Percentiles rank a stretch among this genome's conserved stretches.
Conservation (phyloP, 495 filamentous ascomycete genomes). For the Acidomyces sp. region DNA sequence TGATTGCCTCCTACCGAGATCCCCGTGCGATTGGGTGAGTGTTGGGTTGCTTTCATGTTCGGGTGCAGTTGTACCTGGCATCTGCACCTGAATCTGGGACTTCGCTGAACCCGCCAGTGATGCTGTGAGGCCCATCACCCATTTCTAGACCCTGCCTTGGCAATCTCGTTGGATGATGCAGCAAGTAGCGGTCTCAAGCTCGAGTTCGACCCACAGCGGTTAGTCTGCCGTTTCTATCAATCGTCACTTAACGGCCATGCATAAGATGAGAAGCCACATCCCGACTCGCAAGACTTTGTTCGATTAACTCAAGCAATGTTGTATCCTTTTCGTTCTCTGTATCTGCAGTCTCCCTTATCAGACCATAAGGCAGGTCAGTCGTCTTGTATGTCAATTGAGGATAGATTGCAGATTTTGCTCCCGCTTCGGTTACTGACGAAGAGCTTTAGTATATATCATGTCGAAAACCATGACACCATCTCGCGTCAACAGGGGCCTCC, state of each 20-base stretch:
- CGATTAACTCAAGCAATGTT: background rate
- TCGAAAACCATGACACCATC: slow-evolving; percentile 5
- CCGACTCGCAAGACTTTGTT: slow-evolving; percentile 4
- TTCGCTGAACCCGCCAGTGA: slow-evolving; percentile 14
- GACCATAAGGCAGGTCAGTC: no score
- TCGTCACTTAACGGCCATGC: slow-evolving; percentile 6
- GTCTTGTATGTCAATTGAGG: no score
- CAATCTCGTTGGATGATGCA: slow-evolving; percentile 1
- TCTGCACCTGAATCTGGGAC: slow-evolving; percentile 9
- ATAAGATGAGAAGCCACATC: slow-evolving; percentile 16
- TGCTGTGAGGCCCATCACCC: slow-evolving; percentile 11
- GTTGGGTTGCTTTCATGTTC: slow-evolving; percentile 2
- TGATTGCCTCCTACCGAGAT: slow-evolving; percentile 14
- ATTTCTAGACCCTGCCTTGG: slow-evolving; percentile 10
- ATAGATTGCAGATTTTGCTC: no score
- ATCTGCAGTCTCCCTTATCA: no score
- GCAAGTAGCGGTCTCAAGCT: slow-evolving; percentile 1
- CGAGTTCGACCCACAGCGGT: slow-evolving; percentile 14
- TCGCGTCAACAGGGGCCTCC: background rate
- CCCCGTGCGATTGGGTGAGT: background rate
- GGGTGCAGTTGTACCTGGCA: slow-evolving; percentile 21
- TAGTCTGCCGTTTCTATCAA: slow-evolving; percentile 4
- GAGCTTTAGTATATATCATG: slow-evolving; percentile 7
- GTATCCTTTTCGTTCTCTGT: background rate
- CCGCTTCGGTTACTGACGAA: slow-evolving; percentile 1